Percentiles rank a stretch among this genome's conserved stretches.
These are phyloP conservation scores for Aureobasidium leucospermi DNA, from an alignment of 2,329 filamentous ascomycete species.

Conservation along the genomic window DNA sequence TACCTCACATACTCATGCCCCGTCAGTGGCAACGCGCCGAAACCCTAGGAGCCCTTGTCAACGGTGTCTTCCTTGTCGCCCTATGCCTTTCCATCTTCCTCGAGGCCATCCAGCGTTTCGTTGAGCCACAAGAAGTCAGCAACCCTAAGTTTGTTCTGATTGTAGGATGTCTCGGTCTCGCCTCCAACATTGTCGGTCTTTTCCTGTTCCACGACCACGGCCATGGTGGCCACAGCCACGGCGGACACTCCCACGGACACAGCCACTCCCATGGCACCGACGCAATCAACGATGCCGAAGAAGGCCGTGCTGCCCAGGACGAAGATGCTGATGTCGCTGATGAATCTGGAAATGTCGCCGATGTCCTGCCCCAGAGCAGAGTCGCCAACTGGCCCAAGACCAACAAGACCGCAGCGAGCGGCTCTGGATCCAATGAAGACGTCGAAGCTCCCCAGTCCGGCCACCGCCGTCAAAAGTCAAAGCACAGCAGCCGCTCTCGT, in stretches of 20 bases:
- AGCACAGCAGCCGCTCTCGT: conserved; percentile 56
- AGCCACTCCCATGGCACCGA: conserved; percentile 29
- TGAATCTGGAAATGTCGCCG: conserved; percentile 51
- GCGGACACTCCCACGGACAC: conserved; percentile 49
- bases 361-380: conserved; percentile 56
- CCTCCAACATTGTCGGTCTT: conserved; percentile 83
- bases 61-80: conserved; percentile 94
- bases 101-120: conserved; percentile 84
- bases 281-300: conserved; percentile 39
- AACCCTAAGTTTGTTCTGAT: conserved; percentile 83
- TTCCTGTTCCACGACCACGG: conserved; percentile 90
- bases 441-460: conserved; percentile 18
- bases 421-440: conserved; percentile 22
- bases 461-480: conserved; percentile 45
- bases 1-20: conserved; percentile 17
- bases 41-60: conserved; percentile 91
- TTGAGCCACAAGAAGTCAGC: conserved; percentile 80
- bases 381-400: conserved; percentile 44
- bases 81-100: conserved; percentile 94
- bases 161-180: conserved; percentile 77
- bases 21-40: conserved; percentile 88
- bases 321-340: conserved; percentile 43
- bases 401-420: conserved; percentile 10
- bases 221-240: conserved; percentile 57
- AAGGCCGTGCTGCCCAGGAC: conserved; percentile 46